Percentiles rank a stretch among this genome's conserved stretches.
Conservation (phyloP, 202 grass and related monocot species). For the Zizania palustris region DNA sequence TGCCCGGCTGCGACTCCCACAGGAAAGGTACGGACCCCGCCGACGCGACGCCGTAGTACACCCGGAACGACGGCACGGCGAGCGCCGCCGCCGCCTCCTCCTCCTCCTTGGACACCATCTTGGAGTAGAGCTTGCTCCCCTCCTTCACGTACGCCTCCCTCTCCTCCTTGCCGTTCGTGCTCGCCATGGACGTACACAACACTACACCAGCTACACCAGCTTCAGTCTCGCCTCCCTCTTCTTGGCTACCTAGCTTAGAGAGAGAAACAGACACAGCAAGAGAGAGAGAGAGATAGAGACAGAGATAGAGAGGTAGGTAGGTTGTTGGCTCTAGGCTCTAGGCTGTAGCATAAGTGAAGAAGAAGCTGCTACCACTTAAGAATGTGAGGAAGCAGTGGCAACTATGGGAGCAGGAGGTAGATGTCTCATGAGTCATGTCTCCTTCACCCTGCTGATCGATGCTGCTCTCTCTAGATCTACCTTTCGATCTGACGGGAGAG, state of each 20-base stretch:
- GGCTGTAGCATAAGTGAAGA: background rate
- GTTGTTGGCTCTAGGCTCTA: background rate
- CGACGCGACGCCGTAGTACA: slow-evolving; percentile 74
- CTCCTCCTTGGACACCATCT: slow-evolving; percentile 55
- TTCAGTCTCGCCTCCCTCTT: background rate
- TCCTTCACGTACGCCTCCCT: slow-evolving; percentile 20
- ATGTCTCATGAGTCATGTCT: too few species aligned
- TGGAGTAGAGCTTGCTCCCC: slow-evolving; percentile 58
- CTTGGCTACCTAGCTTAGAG: background rate
- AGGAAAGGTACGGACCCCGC: slow-evolving; percentile 79
- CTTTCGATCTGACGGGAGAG: background rate
- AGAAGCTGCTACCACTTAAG: slow-evolving; percentile 12
- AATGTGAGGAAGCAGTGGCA: background rate
- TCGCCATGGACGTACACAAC: slow-evolving; percentile 46
- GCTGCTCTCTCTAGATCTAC: too few species aligned
- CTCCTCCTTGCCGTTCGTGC: slow-evolving; percentile 17
- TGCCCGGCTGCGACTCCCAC: slow-evolving; percentile 92
- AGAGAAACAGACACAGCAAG: background rate
- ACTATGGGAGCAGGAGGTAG: background rate
- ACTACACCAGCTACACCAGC: background rate
- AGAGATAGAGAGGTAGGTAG: slow-evolving; percentile 2
- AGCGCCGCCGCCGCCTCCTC: slow-evolving; percentile 43
- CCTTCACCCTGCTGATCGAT: slow-evolving; percentile 27
- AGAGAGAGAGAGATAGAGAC: background rate
- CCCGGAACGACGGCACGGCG: slow-evolving; percentile 72